A percentile compares a stretch with the other conserved stretches of the same genome.
These are phyloP conservation scores for Epichloe hybrida DNA, from an alignment of 2,329 filamentous ascomycete genomes.

Conservation along the genomic window DNA sequence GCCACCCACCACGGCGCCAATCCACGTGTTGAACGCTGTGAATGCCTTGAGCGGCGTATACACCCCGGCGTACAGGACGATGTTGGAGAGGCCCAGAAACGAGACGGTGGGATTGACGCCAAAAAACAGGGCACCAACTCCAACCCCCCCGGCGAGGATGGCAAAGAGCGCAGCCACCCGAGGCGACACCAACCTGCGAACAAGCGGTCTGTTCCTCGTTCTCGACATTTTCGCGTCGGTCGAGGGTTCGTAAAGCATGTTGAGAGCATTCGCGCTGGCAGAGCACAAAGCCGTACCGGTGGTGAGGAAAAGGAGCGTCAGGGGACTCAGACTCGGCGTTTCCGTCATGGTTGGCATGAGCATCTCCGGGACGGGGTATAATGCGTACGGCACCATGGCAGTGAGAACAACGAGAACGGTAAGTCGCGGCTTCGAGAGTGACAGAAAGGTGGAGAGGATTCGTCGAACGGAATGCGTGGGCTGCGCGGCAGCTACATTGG, in stretches of 20 bases:
- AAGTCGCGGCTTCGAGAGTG: slow-evolving; percentile 88
- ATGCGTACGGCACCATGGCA: slow-evolving; percentile 77
- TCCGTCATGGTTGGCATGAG: slow-evolving; percentile 52
- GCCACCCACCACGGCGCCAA: slow-evolving; percentile 80
- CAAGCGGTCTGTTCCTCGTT: slow-evolving; percentile 82
- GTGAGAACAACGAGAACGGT: slow-evolving; percentile 84
- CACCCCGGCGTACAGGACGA: slow-evolving; percentile 74
- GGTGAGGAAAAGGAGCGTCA: slow-evolving; percentile 87
- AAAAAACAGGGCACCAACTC: slow-evolving; percentile 65
- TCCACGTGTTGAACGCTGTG: slow-evolving; percentile 83
- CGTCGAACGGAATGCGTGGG: slow-evolving; percentile 44
- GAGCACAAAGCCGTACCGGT: slow-evolving; percentile 76
- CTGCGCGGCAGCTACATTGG: slow-evolving; percentile 35
- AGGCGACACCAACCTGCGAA: slow-evolving; percentile 62
- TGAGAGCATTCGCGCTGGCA: slow-evolving; percentile 86
- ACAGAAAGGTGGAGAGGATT: slow-evolving; percentile 65
- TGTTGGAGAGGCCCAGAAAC: slow-evolving; percentile 72
- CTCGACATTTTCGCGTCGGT: slow-evolving; percentile 88
- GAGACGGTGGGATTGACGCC: slow-evolving; percentile 93
- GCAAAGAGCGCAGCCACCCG: slow-evolving; percentile 68
- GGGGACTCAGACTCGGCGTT: slow-evolving; percentile 72
- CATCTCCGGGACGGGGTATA: slow-evolving; percentile 85
- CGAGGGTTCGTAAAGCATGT: slow-evolving; percentile 89
- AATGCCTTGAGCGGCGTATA: slow-evolving; percentile 91
- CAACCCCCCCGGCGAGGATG: slow-evolving; percentile 52